Evolutionary conservation across 73 alveolate species (phyloP), one percentile per base, ranked within the genome.

Genomic region (Diophrys appendiculata): DNA sequence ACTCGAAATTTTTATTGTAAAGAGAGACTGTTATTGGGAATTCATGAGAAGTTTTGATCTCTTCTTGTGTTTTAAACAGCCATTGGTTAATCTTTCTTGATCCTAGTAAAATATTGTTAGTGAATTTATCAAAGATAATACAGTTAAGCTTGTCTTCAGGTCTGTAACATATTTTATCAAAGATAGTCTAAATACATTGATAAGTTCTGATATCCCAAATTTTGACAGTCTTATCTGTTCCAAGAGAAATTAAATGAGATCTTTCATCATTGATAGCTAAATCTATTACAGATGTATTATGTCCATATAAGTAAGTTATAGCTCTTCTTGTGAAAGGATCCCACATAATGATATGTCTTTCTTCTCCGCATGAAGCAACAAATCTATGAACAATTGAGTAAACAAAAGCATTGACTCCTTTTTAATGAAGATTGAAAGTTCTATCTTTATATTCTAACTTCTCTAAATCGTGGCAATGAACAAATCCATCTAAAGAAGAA

Each of bases 301-400:
- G 93, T 33, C 93, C 93, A 53, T 85, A 65, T 22, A 86, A 73
- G 65, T 81, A 76, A 30, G 80, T 56, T 33, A 83, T 82, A 1
- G 87, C 91, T 14, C 89, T 85, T 29, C 81, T 65, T 13, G 91
- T 90, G 80, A 85, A 90, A 14, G 93, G 94, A 77, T 90, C 92
- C 91, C 96, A 90, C 88, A 90, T 80, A 14, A 84, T 73, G 30
- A 90, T 86, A 64, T 76, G 88, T 65, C 96, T 65, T 76, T 90
- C 96, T 69, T 88, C 95, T 73, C 96, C 96, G 52, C 96, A 90
- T 32, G 88, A 72, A 32, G 96, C 96, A 22, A 90, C 91, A 52
- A 90, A 80, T 81, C 92, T 86, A 33, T 85, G 83, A 31, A 76
- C 80, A 1, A 87, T 74, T 0, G 89, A 86, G 76, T 81, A 90